Percentiles rank a stretch among this genome's conserved stretches.
These are phyloP conservation scores for Phytophthora tubulina DNA, from an alignment of 352 stramenopile species.

Conservation along the genomic window DNA sequence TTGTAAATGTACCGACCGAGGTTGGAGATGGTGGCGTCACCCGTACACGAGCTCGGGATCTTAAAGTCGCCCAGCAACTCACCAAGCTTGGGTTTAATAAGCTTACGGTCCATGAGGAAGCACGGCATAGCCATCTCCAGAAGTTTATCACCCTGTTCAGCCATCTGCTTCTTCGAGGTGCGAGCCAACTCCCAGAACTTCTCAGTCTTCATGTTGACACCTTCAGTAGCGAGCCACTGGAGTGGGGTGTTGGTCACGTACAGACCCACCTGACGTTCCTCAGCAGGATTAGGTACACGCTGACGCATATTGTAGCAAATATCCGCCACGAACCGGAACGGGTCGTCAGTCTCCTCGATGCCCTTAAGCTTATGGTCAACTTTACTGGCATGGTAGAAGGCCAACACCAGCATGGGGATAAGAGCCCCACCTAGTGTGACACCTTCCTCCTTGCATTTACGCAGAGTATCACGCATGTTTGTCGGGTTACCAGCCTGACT, in stretches of 20 bases:
- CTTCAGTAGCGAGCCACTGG: constrained; percentile 53
- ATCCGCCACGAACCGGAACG: constrained; percentile 55
- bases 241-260: constrained; percentile 60
- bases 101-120: constrained; percentile 47
- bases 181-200: constrained; percentile 71
- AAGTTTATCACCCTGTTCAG: constrained; percentile 36
- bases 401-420: constrained; percentile 54
- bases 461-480: constrained; percentile 56
- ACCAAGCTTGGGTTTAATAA: constrained; percentile 36
- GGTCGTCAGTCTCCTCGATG: constrained; percentile 25
- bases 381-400: constrained; percentile 57
- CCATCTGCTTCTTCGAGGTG: constrained; percentile 44
- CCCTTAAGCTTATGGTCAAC: constrained; percentile 44
- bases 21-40: constrained; percentile 58
- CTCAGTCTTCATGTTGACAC: constrained; percentile 48
- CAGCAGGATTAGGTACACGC: constrained; percentile 22
- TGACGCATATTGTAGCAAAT: constrained; percentile 64
- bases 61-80: constrained; percentile 40
- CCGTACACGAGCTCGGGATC: constrained; percentile 48
- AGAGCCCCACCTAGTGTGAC: constrained; percentile 57
- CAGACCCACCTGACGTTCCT: constrained; percentile 54
- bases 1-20: constrained; percentile 48
- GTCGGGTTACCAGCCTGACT: constrained; percentile 46
- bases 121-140: constrained; percentile 59
- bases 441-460: constrained; percentile 52